Conservation (phyloP, 2,329 filamentous ascomycete genomes). For the Thielaviopsis populi region DNA sequence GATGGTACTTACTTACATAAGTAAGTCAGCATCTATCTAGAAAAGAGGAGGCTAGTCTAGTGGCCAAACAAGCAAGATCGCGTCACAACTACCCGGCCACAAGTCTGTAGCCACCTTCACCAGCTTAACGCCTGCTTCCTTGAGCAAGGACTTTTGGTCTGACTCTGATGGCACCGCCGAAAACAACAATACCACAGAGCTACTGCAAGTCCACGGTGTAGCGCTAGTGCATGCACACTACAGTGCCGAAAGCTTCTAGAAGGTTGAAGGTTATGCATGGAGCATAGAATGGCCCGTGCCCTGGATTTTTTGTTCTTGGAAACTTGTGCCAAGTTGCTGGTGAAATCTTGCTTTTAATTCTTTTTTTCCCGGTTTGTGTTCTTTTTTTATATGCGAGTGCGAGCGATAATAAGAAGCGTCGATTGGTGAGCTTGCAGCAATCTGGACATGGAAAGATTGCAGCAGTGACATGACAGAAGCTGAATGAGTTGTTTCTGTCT, state of each 20-base stretch:
- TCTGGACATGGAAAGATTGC: too few species aligned
- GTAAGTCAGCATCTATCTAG: background rate
- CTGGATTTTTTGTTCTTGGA: background rate
- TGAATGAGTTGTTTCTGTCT: too few species aligned
- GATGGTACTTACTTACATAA: too few species aligned
- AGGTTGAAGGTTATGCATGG: slow-evolving; percentile 2
- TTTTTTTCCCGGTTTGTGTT: too few species aligned
- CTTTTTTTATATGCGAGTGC: too few species aligned
- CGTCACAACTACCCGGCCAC: background rate
- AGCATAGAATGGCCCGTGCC: slow-evolving; percentile 1
- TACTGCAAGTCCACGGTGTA: background rate
- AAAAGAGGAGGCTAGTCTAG: background rate
- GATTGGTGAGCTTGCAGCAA: too few species aligned
- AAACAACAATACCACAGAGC: background rate
- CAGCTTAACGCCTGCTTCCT: background rate
- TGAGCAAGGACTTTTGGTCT: background rate
- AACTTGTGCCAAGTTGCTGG: background rate
- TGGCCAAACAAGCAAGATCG: background rate
- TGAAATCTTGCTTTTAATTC: too few species aligned
- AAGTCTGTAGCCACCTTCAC: background rate
- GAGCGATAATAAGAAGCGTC: too few species aligned
- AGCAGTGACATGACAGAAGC: too few species aligned
- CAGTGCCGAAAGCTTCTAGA: slow-evolving; percentile 12
- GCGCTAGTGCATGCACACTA: background rate
- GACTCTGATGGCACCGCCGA: background rate